Evolutionary conservation across 495 filamentous ascomycete species (phyloP), one percentile per base, ranked within the genome.

Genomic region (Neurospora sp.): DNA sequence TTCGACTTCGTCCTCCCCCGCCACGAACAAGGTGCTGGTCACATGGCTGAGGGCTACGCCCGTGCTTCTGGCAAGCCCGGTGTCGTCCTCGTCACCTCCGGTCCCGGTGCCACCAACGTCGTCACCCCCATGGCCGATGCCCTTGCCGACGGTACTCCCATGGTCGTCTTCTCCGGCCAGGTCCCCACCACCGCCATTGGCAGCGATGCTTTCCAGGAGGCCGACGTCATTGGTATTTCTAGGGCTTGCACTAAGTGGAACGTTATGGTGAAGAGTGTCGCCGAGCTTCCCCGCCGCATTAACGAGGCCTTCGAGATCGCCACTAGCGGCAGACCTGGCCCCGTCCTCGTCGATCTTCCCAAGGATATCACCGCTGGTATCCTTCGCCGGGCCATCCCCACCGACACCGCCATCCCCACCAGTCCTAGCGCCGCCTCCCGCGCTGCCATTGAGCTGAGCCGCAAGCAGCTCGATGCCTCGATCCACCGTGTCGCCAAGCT

Each of bases 261-360:
- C 74, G 91, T 93, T 40, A 92, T 94, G 92, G 89, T 93, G 69
- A 93, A 92, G 87, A 90, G 89, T 77, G 86, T 92, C 70, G 92
- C 92, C 40, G 92, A 94, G 79, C 81, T 94, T 59, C 92, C 92
- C n/a, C 84, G 89, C 59, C 84, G 92, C 62, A 94, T 94, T 77
- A 93, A 93, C 77, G 92, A 94, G 80, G 92, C 92, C n/a, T 94
- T 94, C 78, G 91, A 94, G 82, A 94, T 94, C 78, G 92, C 92
- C 24, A 93, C 90, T 40, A 89, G 88, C 71, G 92, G 92, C 39
- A 84, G 92, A 37, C 92, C 92, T 9, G 92, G 92, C 40, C 92
- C 92, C n/a, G 92, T 94, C 3, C 86, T 94, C 71, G 92, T 94
- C 39, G 92, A 94, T 81, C 83, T 94, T 48, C 92, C 92, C 71